Conservation (phyloP, 768 basidiomycete genomes). For the Lactarius vividus region DNA sequence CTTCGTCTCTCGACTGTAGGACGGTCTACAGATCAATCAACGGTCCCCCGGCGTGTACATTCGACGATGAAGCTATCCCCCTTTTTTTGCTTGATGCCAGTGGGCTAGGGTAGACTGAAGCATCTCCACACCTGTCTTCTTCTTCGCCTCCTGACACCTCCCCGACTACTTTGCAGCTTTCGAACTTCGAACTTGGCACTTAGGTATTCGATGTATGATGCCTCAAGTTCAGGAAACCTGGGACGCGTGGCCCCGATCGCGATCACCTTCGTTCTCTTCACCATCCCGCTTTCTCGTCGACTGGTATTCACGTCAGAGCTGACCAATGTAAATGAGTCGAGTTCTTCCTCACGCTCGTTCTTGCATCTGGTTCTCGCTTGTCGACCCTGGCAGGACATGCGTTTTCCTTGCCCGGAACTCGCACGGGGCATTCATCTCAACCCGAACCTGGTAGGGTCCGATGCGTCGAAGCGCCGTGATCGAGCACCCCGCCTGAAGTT, state of each 20-base stretch:
- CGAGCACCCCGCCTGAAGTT: not conserved
- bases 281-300: not conserved
- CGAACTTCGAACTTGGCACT: not conserved
- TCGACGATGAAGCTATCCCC: too few relatives aligned
- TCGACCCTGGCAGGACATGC: not conserved
- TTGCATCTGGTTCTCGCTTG: not conserved
- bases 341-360: not conserved
- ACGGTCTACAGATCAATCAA: too few relatives aligned
- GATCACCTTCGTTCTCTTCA: not conserved
- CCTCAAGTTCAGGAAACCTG: not conserved
- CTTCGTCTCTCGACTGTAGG: too few relatives aligned
- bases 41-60: not conserved
- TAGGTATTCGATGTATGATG: not conserved
- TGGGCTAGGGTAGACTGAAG: not conserved
- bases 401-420: not conserved
- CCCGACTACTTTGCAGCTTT: too few relatives aligned
- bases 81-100: too few relatives aligned
- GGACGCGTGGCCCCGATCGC: not conserved
- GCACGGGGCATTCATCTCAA: not conserved
- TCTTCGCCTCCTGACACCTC: not conserved
- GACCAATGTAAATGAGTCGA: not conserved
- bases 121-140: too few relatives aligned
- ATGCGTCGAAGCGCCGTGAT: not conserved
- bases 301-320: not conserved
- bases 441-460: not conserved